Conservation (phyloP, 257 asterid genomes). For the Anisodus tanguticus region DNA sequence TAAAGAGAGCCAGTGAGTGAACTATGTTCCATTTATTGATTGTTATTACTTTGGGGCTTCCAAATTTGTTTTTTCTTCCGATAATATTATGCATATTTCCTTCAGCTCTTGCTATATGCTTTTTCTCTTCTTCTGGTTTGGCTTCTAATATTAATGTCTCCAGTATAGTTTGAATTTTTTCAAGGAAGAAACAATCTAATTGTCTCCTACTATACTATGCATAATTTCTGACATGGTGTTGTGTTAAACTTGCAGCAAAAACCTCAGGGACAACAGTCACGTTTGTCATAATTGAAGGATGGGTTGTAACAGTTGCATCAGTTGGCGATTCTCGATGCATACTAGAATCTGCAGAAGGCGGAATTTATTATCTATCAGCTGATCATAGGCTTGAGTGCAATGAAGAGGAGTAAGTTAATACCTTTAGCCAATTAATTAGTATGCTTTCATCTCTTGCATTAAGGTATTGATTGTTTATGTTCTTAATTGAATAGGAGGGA, state of each 20-base stretch:
- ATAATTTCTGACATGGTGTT: conserved; percentile 38
- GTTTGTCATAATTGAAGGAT: conserved; percentile 90
- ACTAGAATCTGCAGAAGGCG: conserved; percentile 94
- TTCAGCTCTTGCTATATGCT: not conserved
- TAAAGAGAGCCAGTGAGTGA: not conserved
- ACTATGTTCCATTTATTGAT: conserved; percentile 6
- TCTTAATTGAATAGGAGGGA: conserved; percentile 70
- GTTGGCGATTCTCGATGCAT: conserved; percentile 98
- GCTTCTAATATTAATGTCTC: conserved; percentile 6
- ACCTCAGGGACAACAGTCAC: conserved; percentile 98
- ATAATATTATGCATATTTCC: not conserved
- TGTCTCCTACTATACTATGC: conserved; percentile 2
- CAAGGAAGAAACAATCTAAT: not conserved
- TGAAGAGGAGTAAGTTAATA: conserved; percentile 84
- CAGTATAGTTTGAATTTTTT: not conserved
- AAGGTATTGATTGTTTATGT: conserved; percentile 35
- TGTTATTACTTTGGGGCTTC: not conserved
- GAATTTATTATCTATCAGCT: conserved; percentile 80
- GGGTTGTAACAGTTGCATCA: conserved; percentile 94
- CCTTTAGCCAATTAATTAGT: conserved; percentile 20
- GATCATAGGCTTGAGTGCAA: conserved; percentile 97
- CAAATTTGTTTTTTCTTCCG: not conserved
- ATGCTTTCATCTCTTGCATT: conserved; percentile 11
- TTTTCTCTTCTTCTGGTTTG: not conserved
- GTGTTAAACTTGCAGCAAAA: conserved; percentile 60